phyloP scores from a whole-genome alignment of 441 rosid species.

The Codiaeum variegatum region DNA sequence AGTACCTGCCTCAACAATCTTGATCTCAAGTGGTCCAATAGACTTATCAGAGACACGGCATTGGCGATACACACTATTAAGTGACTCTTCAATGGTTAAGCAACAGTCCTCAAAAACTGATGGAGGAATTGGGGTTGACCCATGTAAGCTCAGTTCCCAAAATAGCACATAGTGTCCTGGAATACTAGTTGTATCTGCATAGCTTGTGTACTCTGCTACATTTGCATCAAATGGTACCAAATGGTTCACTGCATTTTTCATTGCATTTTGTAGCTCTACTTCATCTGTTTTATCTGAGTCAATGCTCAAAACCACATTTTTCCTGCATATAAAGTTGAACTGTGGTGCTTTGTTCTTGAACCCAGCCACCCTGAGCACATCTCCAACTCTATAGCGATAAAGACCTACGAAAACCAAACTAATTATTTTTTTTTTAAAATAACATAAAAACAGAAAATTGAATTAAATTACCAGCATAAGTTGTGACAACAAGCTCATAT shows the following conservation, averaged over 20 bases:
- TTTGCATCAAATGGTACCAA: conserved; percentile 45
- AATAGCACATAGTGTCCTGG: conserved; percentile 59
- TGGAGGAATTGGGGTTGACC: conserved; percentile 42
- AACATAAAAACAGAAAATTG: too few species aligned
- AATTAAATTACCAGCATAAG: conserved; percentile 69
- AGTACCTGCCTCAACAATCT: conserved; percentile 49
- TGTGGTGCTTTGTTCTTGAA: conserved; percentile 69
- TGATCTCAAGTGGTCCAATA: conserved; percentile 57
- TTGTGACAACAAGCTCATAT: conserved; percentile 67
- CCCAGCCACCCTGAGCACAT: conserved; percentile 54
- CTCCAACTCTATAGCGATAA: conserved; percentile 64
- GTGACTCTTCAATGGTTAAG: conserved; percentile 55
- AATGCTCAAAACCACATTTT: conserved; percentile 56
- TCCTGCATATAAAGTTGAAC: conserved; percentile 57
- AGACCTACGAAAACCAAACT: conserved; percentile 45
- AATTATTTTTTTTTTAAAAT: too few species aligned
- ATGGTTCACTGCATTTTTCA: conserved; percentile 44
- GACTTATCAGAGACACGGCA: conserved; percentile 58
- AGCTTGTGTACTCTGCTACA: conserved; percentile 53
- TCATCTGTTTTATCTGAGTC: conserved; percentile 68
- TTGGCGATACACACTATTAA: conserved; percentile 60
- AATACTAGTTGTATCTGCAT: conserved; percentile 41
- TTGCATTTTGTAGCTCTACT: conserved; percentile 56
- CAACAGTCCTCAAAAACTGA: conserved; percentile 60
- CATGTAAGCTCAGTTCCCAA: conserved; percentile 45